Conservation (phyloP, 1,284 basidiomycete species). For the Hemileia vastatrix region DNA sequence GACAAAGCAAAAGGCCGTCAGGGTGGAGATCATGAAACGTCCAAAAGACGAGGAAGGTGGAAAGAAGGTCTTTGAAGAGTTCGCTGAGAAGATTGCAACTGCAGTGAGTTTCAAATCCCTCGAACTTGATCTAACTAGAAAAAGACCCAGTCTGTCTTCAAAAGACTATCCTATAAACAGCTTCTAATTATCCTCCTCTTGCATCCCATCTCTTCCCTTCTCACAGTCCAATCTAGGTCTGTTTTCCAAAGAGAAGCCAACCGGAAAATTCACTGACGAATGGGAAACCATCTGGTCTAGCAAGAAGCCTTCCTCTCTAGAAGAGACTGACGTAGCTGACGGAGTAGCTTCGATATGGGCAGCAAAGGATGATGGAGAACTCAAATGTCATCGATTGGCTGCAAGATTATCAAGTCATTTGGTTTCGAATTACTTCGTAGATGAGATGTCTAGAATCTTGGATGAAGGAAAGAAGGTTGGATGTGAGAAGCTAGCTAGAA, state of each 20-base stretch:
- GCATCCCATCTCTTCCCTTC: neutral
- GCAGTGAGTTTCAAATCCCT: neutral
- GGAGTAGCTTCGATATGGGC: conserved; percentile 72
- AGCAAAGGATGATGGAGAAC: conserved; percentile 80
- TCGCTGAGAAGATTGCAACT: conserved; percentile 30
- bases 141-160: too few species aligned
- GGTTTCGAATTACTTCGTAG: conserved; percentile 72
- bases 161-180: too few species aligned
- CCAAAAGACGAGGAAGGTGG: conserved; percentile 45
- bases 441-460: conserved; percentile 78
- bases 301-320: conserved; percentile 53
- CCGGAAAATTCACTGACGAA: conserved; percentile 68
- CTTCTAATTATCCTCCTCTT: neutral
- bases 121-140: too few species aligned
- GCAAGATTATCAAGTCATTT: conserved; percentile 73
- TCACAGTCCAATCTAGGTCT: conserved; percentile 50
- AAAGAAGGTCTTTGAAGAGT: conserved; percentile 41
- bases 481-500: conserved; percentile 71
- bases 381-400: too few species aligned
- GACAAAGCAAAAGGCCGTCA: conserved; percentile 34
- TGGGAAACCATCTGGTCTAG: conserved; percentile 67
- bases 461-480: conserved; percentile 82
- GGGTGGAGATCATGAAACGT: conserved; percentile 43
- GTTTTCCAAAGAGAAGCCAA: conserved; percentile 65
- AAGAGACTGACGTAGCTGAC: conserved; percentile 65